A percentile compares a stretch with the other conserved stretches of the same genome.
Evolutionary conservation across 2,329 filamentous ascomycete species (phyloP).

Genomic region (Pseudogymnoascus sp.): DNA sequence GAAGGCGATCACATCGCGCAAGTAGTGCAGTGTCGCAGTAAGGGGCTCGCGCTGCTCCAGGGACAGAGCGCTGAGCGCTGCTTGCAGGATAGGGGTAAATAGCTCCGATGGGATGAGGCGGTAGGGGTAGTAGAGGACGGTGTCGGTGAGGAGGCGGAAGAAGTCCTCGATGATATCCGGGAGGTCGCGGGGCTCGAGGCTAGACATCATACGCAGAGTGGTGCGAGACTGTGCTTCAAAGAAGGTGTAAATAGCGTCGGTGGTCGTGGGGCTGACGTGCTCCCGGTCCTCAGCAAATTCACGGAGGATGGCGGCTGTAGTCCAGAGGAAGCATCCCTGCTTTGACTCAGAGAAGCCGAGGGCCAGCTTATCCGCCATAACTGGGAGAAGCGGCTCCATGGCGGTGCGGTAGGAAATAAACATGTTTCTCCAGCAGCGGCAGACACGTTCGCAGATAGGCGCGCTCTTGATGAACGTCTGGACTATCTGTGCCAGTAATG

Average conservation of each 20-base stretch:
- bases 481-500: constrained; percentile 75
- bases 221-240: constrained; percentile 89
- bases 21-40: constrained; percentile 84
- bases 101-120: constrained; percentile 74
- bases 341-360: constrained; percentile 76
- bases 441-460: constrained; percentile 88
- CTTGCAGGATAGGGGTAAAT: constrained; percentile 76
- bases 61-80: constrained; percentile 76
- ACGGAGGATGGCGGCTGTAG: constrained; percentile 85
- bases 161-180: constrained; percentile 64
- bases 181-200: constrained; percentile 57
- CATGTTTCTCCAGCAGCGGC: constrained; percentile 94
- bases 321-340: constrained; percentile 98
- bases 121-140: constrained; percentile 84
- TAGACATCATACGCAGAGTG: constrained; percentile 83
- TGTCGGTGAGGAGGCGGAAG: constrained; percentile 86
- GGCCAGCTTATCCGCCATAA: constrained; percentile 82
- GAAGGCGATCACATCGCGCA: constrained; percentile 85
- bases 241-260: constrained; percentile 84
- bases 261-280: constrained; percentile 72
- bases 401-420: constrained; percentile 89
- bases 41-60: constrained; percentile 89
- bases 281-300: constrained; percentile 92
- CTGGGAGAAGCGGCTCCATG: constrained; percentile 75
- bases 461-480: constrained; percentile 80